Evolutionary conservation across 257 asterid genomes (phyloP).

Genomic region (Solanum gracilifrons): DNA sequence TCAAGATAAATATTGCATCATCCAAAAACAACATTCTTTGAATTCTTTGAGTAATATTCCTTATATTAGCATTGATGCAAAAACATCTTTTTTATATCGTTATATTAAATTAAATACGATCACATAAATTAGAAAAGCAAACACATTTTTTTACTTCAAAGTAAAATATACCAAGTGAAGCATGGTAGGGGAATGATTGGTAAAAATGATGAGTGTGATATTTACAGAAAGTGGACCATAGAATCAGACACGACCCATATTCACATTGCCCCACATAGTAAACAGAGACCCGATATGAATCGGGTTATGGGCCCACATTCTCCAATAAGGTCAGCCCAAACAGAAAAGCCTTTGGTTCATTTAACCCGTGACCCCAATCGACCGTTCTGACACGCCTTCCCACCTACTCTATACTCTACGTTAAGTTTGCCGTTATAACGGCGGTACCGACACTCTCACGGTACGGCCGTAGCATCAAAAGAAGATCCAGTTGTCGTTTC

Average conservation of each 20-base stretch:
- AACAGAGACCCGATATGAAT: background rate
- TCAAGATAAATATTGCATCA: background rate
- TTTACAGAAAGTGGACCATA: background rate
- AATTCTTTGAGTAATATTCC: background rate
- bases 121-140: background rate
- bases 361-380: conserved; percentile 1
- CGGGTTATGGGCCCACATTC: background rate
- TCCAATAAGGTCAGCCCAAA: background rate
- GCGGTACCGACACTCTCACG: conserved; percentile 4
- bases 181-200: background rate
- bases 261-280: background rate
- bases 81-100: too few species aligned
- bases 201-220: background rate
- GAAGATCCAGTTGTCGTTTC: background rate
- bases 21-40: background rate
- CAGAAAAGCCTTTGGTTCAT: background rate
- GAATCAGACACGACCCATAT: background rate
- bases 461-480: background rate
- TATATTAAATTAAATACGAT: too few species aligned
- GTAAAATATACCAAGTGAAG: background rate
- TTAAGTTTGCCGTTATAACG: background rate
- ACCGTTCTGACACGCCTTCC: conserved; percentile 1
- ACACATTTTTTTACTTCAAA: background rate
- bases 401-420: background rate
- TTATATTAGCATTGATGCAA: background rate